phyloP scores from a whole-genome alignment of 306 rosid genomes.

The Acacia acuminata region DNA sequence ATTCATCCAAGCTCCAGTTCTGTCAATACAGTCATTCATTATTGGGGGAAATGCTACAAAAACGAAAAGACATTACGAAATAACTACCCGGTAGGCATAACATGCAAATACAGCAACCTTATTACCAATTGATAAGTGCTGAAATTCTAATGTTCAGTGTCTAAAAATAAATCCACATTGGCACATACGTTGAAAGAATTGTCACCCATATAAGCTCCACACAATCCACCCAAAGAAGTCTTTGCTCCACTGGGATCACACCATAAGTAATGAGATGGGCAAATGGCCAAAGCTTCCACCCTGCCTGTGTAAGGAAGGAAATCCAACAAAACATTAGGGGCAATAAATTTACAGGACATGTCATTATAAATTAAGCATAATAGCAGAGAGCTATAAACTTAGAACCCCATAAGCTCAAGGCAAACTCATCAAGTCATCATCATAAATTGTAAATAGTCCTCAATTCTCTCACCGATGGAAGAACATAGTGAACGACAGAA shows the following conservation, averaged over 20 bases:
- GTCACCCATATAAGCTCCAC: conserved; percentile 96
- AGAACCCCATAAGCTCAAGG: too few species aligned
- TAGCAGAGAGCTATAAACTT: too few species aligned
- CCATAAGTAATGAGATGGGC: conserved; percentile 97
- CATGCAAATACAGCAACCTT: conserved; percentile 10
- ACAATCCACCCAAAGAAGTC: conserved; percentile 96
- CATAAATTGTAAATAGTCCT: neutral
- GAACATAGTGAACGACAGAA: neutral
- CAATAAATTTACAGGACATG: conserved; percentile 25
- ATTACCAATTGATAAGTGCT: conserved; percentile 4
- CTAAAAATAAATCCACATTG: conserved; percentile 26
- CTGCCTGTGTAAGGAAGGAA: conserved; percentile 62
- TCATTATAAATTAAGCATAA: neutral
- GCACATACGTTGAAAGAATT: conserved; percentile 87
- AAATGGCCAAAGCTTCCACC: conserved; percentile 99
- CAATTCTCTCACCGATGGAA: neutral
- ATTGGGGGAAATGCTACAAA: neutral
- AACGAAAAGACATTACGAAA: neutral
- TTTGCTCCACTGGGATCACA: conserved; percentile 87
- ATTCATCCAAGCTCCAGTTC: neutral
- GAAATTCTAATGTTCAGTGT: neutral
- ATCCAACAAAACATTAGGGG: conserved; percentile 27
- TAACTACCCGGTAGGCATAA: neutral
- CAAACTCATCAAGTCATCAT: neutral
- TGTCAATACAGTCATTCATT: neutral